These are phyloP conservation scores for Penstemon barbatus DNA, from an alignment of 257 asterid species.

Conservation along the genomic window DNA sequence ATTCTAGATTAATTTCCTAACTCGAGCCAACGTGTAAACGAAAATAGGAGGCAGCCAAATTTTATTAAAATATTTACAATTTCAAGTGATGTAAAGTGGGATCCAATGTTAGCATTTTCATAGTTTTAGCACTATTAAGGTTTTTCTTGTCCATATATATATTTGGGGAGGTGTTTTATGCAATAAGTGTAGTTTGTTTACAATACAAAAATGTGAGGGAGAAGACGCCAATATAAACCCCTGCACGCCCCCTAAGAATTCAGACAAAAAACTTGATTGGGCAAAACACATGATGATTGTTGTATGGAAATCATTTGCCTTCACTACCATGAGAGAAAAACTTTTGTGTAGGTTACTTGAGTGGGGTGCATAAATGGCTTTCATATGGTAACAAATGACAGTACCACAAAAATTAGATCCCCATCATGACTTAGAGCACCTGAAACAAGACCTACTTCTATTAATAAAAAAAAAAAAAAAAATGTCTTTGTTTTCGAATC, in stretches of 20 bases:
- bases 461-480: not conserved
- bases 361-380: conserved; percentile 68
- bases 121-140: not conserved
- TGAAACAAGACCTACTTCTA: conserved; percentile 38
- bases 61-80: no score
- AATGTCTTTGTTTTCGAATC: not conserved
- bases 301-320: conserved; percentile 43
- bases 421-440: conserved; percentile 55
- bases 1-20: no score
- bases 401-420: conserved; percentile 48
- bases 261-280: conserved; percentile 43
- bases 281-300: conserved; percentile 43
- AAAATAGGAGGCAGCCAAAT: no score
- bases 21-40: no score
- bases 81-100: not conserved
- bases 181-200: not conserved
- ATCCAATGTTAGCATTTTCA: no score
- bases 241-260: conserved; percentile 25
- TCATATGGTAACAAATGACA: conserved; percentile 48
- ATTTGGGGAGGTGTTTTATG: not conserved
- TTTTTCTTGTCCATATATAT: not conserved
- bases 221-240: not conserved
- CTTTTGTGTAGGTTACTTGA: conserved; percentile 45
- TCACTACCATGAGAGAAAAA: conserved; percentile 38
- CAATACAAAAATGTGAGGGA: conserved; percentile 1